Conservation (phyloP, 2,329 filamentous ascomycete species). For the Cordyceps militaris region DNA sequence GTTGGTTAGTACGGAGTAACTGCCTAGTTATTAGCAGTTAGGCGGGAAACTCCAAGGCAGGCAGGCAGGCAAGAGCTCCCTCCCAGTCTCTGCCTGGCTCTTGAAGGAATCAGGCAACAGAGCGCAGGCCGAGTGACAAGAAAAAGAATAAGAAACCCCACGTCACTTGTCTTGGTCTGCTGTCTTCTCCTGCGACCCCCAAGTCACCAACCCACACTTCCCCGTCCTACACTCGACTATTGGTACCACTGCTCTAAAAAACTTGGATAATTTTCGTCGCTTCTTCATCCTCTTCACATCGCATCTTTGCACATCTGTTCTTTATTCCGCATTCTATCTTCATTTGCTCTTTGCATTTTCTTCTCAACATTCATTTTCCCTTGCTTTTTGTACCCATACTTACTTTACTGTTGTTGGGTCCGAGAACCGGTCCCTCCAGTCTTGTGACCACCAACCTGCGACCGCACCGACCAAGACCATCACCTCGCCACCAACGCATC, state of each 20-base stretch:
- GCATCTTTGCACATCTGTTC: too few relatives aligned
- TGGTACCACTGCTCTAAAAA: neutral
- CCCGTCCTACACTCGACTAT: neutral
- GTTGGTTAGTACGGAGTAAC: too few relatives aligned
- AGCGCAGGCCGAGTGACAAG: too few relatives aligned
- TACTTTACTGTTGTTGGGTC: neutral
- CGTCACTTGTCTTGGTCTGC: neutral
- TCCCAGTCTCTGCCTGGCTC: too few relatives aligned
- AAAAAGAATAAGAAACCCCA: too few relatives aligned
- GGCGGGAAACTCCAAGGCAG: too few relatives aligned
- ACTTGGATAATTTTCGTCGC: neutral
- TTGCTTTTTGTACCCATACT: slow-evolving; percentile 1
- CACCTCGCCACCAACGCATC: neutral
- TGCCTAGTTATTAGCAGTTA: too few relatives aligned
- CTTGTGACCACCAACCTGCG: neutral
- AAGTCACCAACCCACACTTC: neutral
- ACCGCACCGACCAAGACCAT: slow-evolving; percentile 1
- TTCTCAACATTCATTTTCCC: slow-evolving; percentile 7
- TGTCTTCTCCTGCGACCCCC: neutral
- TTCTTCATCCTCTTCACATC: neutral
- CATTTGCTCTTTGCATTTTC: neutral
- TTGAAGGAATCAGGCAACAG: too few relatives aligned
- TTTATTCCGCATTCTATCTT: neutral
- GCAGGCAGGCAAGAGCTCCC: too few relatives aligned
- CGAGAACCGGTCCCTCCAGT: slow-evolving; percentile 4